Base-by-base conservation (phyloP, 768 basidiomycete species). In the Suillus weaverae region DNA sequence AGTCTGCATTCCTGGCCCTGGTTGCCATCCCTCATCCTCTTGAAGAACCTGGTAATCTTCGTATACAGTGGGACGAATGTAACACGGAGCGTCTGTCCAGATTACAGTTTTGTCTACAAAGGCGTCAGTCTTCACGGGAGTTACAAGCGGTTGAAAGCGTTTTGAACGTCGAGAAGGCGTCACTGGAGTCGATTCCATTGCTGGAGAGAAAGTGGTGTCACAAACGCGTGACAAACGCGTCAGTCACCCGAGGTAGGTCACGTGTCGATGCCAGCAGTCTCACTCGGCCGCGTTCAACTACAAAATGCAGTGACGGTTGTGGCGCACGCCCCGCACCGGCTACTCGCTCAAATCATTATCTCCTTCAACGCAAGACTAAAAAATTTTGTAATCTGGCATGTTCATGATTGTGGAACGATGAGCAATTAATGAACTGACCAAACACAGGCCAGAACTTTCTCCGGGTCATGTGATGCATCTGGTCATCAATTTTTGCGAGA, bases 81-180 rank as follows among this genome's bases (percentile, higher is more conserved):
- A 60, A 64, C 67, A 64, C 0, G 73, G 64, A 18, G 76, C 66
- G 3, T 22, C 67, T 1, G 73, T 71, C 76, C 77, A 77, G 14
- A 65, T 64, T 1, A 69, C 69, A 9, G 70, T 69, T 41, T 68
- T 70, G 67, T 79, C 76, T 5, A 67, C 55, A 68, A 70, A 71
- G 13, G 75, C 69, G 30, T 64, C 68, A 7, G 69, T 69, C 32
- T 73, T 72, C 1, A 73, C 66, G 3, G 73, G 72, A 3, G 65
- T 71, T n/a, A 79, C 70, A 46, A 78, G 68, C 14, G 70, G 77
- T 51, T 78, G 77, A 62, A 65, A 74, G 48, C 77, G 77, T 61
- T 79, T 79, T 32, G 78, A 79, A 41, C 77, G 77, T 63, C 77
- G 77, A 43, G 77, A 72, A 33, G 77, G 77, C 5, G 77, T 78